A percentile compares a stretch with the other conserved stretches of the same genome.
These are phyloP conservation scores for Calonectria hongkongensis DNA, from an alignment of 2,329 filamentous ascomycete species.

Conservation along the genomic window DNA sequence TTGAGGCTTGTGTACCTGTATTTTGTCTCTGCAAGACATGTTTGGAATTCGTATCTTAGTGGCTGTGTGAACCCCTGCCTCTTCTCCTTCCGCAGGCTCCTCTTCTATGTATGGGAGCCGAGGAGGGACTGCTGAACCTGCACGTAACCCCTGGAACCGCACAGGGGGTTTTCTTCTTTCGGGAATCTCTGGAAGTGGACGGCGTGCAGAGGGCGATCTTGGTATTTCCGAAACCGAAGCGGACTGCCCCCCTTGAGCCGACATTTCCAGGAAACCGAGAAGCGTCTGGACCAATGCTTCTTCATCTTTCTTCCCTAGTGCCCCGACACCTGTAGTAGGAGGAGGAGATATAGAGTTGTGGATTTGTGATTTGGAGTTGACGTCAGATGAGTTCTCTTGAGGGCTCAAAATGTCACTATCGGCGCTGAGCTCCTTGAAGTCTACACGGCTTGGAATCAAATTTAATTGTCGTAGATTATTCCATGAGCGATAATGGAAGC, in stretches of 20 bases:
- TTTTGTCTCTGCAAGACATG: slow-evolving; percentile 25
- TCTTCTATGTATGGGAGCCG: slow-evolving; percentile 51
- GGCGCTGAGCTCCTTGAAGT: neutral
- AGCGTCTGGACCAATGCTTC: slow-evolving; percentile 8
- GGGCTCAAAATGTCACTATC: neutral
- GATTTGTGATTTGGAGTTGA: neutral
- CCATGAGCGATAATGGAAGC: slow-evolving; percentile 75
- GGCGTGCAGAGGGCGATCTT: slow-evolving; percentile 14
- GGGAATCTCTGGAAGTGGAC: slow-evolving; percentile 51
- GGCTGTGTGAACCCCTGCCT: slow-evolving; percentile 38
- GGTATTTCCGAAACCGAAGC: neutral
- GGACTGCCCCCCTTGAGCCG: neutral
- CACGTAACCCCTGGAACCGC: slow-evolving; percentile 30
- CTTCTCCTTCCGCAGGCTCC: slow-evolving; percentile 40
- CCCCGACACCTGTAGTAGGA: too few relatives aligned
- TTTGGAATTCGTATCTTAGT: slow-evolving; percentile 35
- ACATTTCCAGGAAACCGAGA: slow-evolving; percentile 7
- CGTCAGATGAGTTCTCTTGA: neutral
- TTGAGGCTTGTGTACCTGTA: neutral
- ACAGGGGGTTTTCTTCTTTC: slow-evolving; percentile 9
- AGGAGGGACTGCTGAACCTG: slow-evolving; percentile 39
- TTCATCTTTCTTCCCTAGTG: neutral
- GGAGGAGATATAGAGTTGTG: neutral
- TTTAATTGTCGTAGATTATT: slow-evolving; percentile 68
- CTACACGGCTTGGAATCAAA: slow-evolving; percentile 62